Evolutionary conservation across 352 stramenopile species (phyloP).

Genomic region (Phytophthora tubulina): DNA sequence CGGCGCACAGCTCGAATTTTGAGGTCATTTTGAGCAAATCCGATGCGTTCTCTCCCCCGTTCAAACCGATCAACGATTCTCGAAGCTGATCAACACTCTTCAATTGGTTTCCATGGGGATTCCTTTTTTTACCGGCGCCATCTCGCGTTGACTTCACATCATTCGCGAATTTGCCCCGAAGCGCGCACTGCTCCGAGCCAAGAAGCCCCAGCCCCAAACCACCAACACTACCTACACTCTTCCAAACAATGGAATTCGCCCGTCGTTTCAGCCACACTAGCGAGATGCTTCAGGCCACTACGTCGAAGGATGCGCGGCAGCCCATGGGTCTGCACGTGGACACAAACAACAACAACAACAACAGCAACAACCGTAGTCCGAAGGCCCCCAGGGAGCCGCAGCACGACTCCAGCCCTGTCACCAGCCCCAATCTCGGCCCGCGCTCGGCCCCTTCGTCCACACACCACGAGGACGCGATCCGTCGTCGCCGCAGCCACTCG

Average conservation of each 20-base stretch:
- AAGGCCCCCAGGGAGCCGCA: slow-evolving; percentile 36
- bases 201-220: slow-evolving; percentile 11
- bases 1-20: neutral
- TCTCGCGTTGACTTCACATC: slow-evolving; percentile 30
- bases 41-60: neutral
- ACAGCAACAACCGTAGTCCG: neutral
- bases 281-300: slow-evolving; percentile 45
- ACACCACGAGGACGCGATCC: slow-evolving; percentile 47
- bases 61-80: slow-evolving; percentile 14
- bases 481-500: slow-evolving; percentile 78
- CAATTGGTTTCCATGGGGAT: slow-evolving; percentile 29
- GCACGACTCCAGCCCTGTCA: slow-evolving; percentile 23
- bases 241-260: slow-evolving; percentile 47
- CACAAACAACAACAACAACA: slow-evolving; percentile 51
- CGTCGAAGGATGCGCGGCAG: slow-evolving; percentile 37
- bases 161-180: slow-evolving; percentile 53
- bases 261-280: slow-evolving; percentile 47
- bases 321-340: slow-evolving; percentile 54
- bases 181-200: slow-evolving; percentile 24
- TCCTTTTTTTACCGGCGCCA: slow-evolving; percentile 29
- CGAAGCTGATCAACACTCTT: slow-evolving; percentile 17
- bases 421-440: slow-evolving; percentile 34
- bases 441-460: slow-evolving; percentile 47
- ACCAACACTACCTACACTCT: slow-evolving; percentile 17
- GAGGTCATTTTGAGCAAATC: slow-evolving; percentile 23